These are phyloP conservation scores for Volvox reticuliferus DNA, from an alignment of 139 green algal genomes.

Conservation along the genomic window DNA sequence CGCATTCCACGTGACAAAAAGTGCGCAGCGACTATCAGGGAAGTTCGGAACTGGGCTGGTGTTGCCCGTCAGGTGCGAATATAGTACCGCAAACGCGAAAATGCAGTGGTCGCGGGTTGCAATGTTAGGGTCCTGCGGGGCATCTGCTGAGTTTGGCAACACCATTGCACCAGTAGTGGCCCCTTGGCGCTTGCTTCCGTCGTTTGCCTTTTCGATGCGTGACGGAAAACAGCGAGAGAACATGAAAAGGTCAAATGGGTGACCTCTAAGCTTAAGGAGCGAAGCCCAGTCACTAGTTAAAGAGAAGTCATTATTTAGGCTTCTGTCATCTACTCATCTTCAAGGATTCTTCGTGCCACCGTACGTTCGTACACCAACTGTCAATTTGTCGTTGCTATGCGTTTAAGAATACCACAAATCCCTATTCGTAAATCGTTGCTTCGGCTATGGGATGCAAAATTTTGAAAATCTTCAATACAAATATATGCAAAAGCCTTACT, in stretches of 20 bases:
- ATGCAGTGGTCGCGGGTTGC: constrained; percentile 57
- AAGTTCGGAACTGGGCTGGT: constrained; percentile 56
- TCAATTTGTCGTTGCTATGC: no score
- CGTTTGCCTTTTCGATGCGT: neutral
- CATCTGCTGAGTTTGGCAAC: neutral
- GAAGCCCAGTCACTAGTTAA: no score
- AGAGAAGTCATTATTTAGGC: no score
- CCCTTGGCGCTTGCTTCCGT: neutral
- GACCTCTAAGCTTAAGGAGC: no score
- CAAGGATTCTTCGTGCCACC: no score
- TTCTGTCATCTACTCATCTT: no score
- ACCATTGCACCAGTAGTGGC: neutral
- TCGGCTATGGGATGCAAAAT: no score
- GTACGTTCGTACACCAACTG: no score
- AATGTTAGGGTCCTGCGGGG: neutral
- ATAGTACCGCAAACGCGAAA: constrained; percentile 69
- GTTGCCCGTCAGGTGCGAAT: constrained; percentile 55
- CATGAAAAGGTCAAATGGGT: neutral
- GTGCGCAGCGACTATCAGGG: constrained; percentile 62
- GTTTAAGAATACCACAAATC: no score
- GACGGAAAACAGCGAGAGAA: neutral
- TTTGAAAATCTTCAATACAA: no score
- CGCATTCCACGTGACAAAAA: constrained; percentile 92
- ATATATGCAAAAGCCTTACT: no score
- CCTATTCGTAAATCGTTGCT: no score